Percentiles rank a stretch among this genome's conserved stretches.
Evolutionary conservation across 192 early-diverging fungal genomes (phyloP).

Genomic region (Thamnidium elegans): DNA sequence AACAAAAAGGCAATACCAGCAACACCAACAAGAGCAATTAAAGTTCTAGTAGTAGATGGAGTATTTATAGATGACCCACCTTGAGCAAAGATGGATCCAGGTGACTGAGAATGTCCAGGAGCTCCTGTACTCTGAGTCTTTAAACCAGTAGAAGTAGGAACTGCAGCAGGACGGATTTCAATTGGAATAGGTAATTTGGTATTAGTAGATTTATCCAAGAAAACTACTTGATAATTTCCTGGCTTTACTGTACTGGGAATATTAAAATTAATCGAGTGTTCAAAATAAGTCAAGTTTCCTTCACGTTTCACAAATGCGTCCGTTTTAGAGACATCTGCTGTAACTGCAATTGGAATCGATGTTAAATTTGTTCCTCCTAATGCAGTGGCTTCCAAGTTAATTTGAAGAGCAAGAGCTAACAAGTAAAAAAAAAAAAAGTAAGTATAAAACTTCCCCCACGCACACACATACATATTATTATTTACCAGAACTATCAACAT

Average conservation of each 20-base stretch:
- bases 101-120: slow-evolving; percentile 19
- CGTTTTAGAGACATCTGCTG: slow-evolving; percentile 34
- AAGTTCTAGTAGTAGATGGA: slow-evolving; percentile 7
- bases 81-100: slow-evolving; percentile 20
- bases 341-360: slow-evolving; percentile 19
- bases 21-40: slow-evolving; percentile 16
- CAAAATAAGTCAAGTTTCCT: slow-evolving; percentile 34
- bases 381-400: slow-evolving; percentile 15
- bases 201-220: slow-evolving; percentile 31
- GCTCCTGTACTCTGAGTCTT: slow-evolving; percentile 15
- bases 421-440: background rate
- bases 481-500: slow-evolving; percentile 32
- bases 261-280: slow-evolving; percentile 30
- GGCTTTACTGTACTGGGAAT: slow-evolving; percentile 26
- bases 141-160: slow-evolving; percentile 16
- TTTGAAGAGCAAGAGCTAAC: slow-evolving; percentile 28
- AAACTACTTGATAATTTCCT: slow-evolving; percentile 36
- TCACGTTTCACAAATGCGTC: slow-evolving; percentile 18
- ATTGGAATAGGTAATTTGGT: slow-evolving; percentile 30
- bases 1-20: slow-evolving; percentile 20
- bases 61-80: slow-evolving; percentile 12
- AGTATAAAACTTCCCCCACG: too few relatives aligned
- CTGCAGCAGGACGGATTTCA: slow-evolving; percentile 25
- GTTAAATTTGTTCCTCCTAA: slow-evolving; percentile 1
- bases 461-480: background rate